Percentiles rank a stretch among this genome's conserved stretches.
phyloP scores from a whole-genome alignment of 2,329 filamentous ascomycete species.

The Pseudohalonectria lignicola region DNA sequence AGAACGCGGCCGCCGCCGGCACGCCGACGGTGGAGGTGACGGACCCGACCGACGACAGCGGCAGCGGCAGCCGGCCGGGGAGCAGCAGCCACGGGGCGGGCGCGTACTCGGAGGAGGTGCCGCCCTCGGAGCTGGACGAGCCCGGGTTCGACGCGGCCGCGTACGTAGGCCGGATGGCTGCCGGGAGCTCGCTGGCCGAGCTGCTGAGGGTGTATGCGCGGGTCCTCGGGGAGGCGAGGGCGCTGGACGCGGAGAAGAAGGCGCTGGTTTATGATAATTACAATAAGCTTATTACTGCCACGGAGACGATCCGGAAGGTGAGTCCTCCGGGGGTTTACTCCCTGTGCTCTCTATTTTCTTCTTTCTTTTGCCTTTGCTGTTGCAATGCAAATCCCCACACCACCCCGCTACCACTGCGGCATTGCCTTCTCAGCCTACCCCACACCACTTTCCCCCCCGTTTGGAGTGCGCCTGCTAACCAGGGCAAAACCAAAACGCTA shows the following conservation, averaged over 20 bases:
- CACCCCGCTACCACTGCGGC: too few relatives aligned
- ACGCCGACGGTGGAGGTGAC: constrained; percentile 27
- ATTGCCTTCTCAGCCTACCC: too few relatives aligned
- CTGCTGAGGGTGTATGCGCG: constrained; percentile 60
- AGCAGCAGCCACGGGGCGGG: constrained; percentile 5
- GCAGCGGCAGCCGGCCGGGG: constrained; percentile 17
- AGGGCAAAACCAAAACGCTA: too few relatives aligned
- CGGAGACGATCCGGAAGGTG: constrained; percentile 82
- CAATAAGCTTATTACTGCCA: constrained; percentile 90
- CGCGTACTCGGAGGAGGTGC: constrained; percentile 45
- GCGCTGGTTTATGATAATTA: constrained; percentile 98
- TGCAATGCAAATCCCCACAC: too few relatives aligned
- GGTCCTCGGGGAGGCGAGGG: constrained; percentile 70
- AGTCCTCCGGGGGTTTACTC: background rate
- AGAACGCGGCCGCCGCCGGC: constrained; percentile 20
- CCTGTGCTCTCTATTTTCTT: constrained; percentile 3
- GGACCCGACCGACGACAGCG: constrained; percentile 19
- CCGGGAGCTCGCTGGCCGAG: constrained; percentile 53
- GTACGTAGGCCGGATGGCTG: constrained; percentile 52
- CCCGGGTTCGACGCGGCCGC: constrained; percentile 61
- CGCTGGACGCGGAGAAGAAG: constrained; percentile 91
- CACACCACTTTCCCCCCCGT: background rate
- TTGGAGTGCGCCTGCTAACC: too few relatives aligned
- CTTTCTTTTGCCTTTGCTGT: background rate
- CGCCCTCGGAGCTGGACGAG: constrained; percentile 61